Base-by-base conservation (phyloP, 306 rosid genomes). In the Coriaria nepalensis region DNA sequence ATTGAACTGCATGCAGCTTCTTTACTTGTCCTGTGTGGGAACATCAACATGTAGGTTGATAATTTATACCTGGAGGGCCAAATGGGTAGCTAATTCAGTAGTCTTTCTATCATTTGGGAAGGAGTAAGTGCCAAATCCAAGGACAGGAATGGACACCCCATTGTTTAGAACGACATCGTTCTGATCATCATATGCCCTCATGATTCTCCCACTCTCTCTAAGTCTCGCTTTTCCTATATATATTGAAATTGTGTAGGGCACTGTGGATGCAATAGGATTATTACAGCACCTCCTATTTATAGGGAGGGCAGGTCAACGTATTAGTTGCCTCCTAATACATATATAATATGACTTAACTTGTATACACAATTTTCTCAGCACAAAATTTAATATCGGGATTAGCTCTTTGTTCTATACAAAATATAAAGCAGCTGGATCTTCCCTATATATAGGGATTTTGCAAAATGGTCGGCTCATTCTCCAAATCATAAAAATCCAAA, bases 81-180 rank as follows among this genome's bases (percentile, higher is more conserved):
- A 72, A 55, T 74, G 84, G 50, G 84, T 65, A 6, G 95, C 95
- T 46, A 68, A 56, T 63, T 81, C 77, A 40, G 83, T 74, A 20
- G 65, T 65, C 35, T 67, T 69, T 60, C 61, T 62, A 44, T 84
- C 82, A 65, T 74, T 57, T 64, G 77, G 84, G 57, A 42, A 72
- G 44, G 95, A 77, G 47, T 75, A 88, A 42, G 97, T 84, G 63
- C 97, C 97, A 29, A 78, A 71, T 33, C 95, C 97, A 60, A 88
- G 64, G 56, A 62, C 64, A 39, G 95, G 97, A 86, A 88, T 73
- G 70, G 74, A 62, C 56, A 78, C 69, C 33, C 95, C 97, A 71
- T 65, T 60, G 49, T 78, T 81, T 80, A 88, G 74, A 37, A 62
- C 67, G 41, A 88, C 78, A 60, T 78, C 69, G 47, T 70, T 64